phyloP scores from a whole-genome alignment of 768 basidiomycete genomes.

The Leccinum fibrillosum region DNA sequence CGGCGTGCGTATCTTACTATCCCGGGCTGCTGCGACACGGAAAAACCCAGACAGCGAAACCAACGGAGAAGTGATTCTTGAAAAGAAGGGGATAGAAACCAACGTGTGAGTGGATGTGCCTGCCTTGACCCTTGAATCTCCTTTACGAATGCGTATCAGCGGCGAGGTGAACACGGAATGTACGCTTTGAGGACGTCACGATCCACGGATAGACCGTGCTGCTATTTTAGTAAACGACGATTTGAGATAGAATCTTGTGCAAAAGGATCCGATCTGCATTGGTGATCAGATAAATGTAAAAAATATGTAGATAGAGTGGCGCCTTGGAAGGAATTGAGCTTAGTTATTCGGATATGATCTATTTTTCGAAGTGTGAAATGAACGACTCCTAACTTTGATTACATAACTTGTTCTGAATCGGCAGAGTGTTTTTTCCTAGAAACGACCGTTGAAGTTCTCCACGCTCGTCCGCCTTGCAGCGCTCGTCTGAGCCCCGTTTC shows the following conservation, averaged over 20 bases:
- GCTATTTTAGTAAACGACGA: not conserved
- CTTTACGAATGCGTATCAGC: not conserved
- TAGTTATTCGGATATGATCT: too few species aligned
- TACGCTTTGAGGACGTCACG: not conserved
- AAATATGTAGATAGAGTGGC: not conserved
- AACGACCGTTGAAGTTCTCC: too few species aligned
- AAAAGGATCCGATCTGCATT: not conserved
- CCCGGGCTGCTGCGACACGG: not conserved
- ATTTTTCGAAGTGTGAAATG: too few species aligned
- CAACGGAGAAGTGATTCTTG: not conserved
- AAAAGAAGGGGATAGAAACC: not conserved
- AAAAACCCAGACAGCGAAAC: not conserved
- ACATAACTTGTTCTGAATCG: too few species aligned
- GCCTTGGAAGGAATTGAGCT: not conserved
- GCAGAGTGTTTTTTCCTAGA: too few species aligned
- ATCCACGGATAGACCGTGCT: not conserved
- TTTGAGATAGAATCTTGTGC: not conserved
- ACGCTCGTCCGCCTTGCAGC: too few species aligned
- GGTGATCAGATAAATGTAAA: not conserved
- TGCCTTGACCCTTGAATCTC: not conserved
- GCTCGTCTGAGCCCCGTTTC: too few species aligned
- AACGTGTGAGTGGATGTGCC: not conserved
- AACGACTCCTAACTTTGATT: too few species aligned
- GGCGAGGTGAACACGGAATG: not conserved
- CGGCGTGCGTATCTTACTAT: conserved; percentile 11